These are phyloP conservation scores for Psilocybe subaeruginosa DNA, from an alignment of 768 basidiomycete species.

Conservation along the genomic window DNA sequence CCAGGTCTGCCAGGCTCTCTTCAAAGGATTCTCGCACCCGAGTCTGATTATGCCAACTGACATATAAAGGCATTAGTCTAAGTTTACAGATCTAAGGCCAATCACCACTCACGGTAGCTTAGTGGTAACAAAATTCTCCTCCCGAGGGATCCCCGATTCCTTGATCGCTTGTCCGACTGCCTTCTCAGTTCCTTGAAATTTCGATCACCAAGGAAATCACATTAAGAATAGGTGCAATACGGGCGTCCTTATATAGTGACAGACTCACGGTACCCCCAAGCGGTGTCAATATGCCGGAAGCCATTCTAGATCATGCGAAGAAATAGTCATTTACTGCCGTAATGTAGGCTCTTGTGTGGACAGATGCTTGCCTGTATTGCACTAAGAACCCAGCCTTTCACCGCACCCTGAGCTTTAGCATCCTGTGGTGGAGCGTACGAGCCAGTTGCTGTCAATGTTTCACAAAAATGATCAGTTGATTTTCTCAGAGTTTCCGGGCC, in stretches of 20 bases:
- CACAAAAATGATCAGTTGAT: background rate
- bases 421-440: conserved; percentile 38
- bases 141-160: conserved; percentile 51
- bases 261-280: conserved; percentile 28
- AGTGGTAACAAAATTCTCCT: conserved; percentile 52
- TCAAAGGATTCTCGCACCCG: conserved; percentile 43
- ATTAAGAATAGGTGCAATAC: background rate
- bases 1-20: conserved; percentile 41
- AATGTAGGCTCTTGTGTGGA: background rate
- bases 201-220: too few relatives aligned
- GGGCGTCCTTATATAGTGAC: background rate
- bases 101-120: conserved; percentile 43
- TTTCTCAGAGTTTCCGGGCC: background rate
- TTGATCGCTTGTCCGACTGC: conserved; percentile 47
- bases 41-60: conserved; percentile 40
- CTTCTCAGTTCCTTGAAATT: conserved; percentile 35
- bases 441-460: conserved; percentile 35
- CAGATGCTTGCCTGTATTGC: conserved; percentile 36
- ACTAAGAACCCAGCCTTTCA: conserved; percentile 40
- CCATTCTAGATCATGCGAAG: conserved; percentile 30
- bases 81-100: background rate
- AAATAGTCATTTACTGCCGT: too few relatives aligned
- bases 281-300: conserved; percentile 46
- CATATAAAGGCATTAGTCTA: background rate
- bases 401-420: conserved; percentile 34